Evolutionary conservation across 2,329 filamentous ascomycete genomes (phyloP), one percentile per base, ranked within the genome.

Genomic region (Simplicillium aogashimaense): DNA sequence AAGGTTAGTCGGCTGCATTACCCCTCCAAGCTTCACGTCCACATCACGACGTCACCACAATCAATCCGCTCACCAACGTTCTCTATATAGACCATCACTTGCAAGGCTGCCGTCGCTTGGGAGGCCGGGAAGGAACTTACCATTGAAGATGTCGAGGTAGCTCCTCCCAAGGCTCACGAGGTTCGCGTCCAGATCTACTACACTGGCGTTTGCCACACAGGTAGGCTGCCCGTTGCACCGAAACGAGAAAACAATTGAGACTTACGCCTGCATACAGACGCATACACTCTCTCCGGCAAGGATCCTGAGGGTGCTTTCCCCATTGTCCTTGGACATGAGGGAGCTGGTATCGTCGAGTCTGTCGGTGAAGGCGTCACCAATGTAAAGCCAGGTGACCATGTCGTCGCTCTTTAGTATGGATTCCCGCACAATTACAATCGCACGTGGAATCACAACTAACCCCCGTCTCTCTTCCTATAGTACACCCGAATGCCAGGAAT

Each of bases 201-300:
- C 73, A 98, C 92, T 40, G 92, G 92, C 66, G 92, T 98, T 61
- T 98, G 92, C 74, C 92, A 98, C 71, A 98, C 90, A 61, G 86
- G 86, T 92, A 68, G 53, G 63, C 17, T 14, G 9, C 20, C 20
- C 20, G 20, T 9, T 25, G 20, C 20, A 9, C 20, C 20, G 20
- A 25, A 25, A 5, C 20, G 7, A 15, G 38, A 12, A 9, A 17
- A 30, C 15, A 11, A 12, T 11, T 12, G 20, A 29, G 10, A 20
- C 16, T 8, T 35, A 13, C 20, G 5, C 7, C 20, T 9, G 11
- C 12, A 6, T 3, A 13, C 49, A 83, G 87, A 94, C 74, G 87
- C 92, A 57, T 95, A 94, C 75, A 94, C 86, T 41, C 78, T 94
- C 47, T 94, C 86, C 40, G 92, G 92, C 50, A 97, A 95, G 71